Conservation (phyloP, 148 eudicot species). For the Fagopyrum tataricum region DNA sequence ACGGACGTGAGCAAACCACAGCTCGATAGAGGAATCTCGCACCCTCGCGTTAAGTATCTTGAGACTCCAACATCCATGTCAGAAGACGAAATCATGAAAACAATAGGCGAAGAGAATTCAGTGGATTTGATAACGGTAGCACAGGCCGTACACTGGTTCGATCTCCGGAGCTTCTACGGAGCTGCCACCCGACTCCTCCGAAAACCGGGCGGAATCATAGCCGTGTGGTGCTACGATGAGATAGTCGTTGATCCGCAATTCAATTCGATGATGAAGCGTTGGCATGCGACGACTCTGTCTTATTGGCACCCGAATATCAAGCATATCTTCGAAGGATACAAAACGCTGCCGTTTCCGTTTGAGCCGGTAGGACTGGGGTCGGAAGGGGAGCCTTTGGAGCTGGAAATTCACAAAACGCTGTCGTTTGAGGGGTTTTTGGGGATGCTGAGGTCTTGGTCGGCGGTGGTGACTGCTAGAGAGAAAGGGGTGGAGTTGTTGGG, state of each 20-base stretch:
- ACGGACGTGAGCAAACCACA: slow-evolving; percentile 43
- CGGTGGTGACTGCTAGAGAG: slow-evolving; percentile 32
- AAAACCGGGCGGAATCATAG: slow-evolving; percentile 40
- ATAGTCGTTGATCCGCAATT: slow-evolving; percentile 27
- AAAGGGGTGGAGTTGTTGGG: slow-evolving; percentile 39
- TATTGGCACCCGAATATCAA: slow-evolving; percentile 27
- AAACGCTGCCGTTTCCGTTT: slow-evolving; percentile 39
- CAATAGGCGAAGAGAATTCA: slow-evolving; percentile 23
- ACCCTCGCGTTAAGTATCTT: slow-evolving; percentile 29
- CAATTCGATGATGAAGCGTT: slow-evolving; percentile 22
- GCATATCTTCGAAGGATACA: slow-evolving; percentile 28
- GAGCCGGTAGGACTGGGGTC: slow-evolving; percentile 36
- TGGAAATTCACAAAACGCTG: slow-evolving; percentile 32
- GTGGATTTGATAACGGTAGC: slow-evolving; percentile 44
- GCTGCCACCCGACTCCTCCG: slow-evolving; percentile 22
- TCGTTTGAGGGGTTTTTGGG: slow-evolving; percentile 29
- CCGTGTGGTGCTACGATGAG: slow-evolving; percentile 42
- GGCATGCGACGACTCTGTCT: slow-evolving; percentile 22
- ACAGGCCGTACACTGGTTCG: slow-evolving; percentile 49
- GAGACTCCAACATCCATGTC: slow-evolving; percentile 22
- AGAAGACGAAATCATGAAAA: slow-evolving; percentile 16
- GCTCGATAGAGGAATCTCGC: slow-evolving; percentile 18
- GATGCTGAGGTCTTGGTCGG: slow-evolving; percentile 40
- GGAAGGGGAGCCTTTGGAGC: slow-evolving; percentile 27
- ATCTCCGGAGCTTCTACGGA: slow-evolving; percentile 35